phyloP scores from a whole-genome alignment of 2,329 filamentous ascomycete species.

The Penicillium crustosum region DNA sequence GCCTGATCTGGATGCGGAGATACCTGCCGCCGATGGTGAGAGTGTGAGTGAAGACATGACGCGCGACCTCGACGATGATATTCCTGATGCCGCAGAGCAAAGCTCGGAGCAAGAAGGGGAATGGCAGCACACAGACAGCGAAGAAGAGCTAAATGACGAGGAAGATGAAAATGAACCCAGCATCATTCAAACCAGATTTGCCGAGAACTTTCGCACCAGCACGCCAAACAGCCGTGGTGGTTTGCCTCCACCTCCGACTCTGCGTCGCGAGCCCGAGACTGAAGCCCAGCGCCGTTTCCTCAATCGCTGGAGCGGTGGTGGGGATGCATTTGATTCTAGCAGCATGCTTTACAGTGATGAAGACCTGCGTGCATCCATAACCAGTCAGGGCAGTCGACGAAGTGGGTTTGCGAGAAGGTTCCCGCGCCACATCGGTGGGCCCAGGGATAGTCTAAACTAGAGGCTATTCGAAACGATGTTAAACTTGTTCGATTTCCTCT shows the following conservation, averaged over 20 bases:
- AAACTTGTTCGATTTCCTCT: background rate
- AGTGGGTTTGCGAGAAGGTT: slow-evolving; percentile 40
- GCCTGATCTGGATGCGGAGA: slow-evolving; percentile 58
- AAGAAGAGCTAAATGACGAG: slow-evolving; percentile 58
- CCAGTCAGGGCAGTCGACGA: slow-evolving; percentile 31
- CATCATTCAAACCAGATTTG: slow-evolving; percentile 27
- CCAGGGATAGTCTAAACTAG: slow-evolving; percentile 55
- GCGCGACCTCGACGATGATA: slow-evolving; percentile 69
- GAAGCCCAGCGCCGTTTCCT: slow-evolving; percentile 43
- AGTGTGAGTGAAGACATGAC: slow-evolving; percentile 61
- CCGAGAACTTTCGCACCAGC: slow-evolving; percentile 34
- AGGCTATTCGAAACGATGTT: background rate
- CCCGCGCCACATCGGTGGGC: slow-evolving; percentile 40
- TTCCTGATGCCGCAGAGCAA: slow-evolving; percentile 58
- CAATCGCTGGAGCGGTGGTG: slow-evolving; percentile 40
- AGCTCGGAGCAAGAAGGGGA: slow-evolving; percentile 52
- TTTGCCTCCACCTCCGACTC: slow-evolving; percentile 32
- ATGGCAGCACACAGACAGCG: slow-evolving; percentile 78
- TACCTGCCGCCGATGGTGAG: slow-evolving; percentile 56
- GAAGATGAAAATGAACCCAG: slow-evolving; percentile 37
- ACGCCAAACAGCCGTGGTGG: slow-evolving; percentile 34
- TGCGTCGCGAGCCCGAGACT: slow-evolving; percentile 33
- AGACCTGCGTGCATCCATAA: slow-evolving; percentile 33
- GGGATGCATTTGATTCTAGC: slow-evolving; percentile 36
- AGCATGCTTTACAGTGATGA: slow-evolving; percentile 35